phyloP scores from a whole-genome alignment of 2,329 filamentous ascomycete genomes.

The Aspergillus hiratsukae region DNA sequence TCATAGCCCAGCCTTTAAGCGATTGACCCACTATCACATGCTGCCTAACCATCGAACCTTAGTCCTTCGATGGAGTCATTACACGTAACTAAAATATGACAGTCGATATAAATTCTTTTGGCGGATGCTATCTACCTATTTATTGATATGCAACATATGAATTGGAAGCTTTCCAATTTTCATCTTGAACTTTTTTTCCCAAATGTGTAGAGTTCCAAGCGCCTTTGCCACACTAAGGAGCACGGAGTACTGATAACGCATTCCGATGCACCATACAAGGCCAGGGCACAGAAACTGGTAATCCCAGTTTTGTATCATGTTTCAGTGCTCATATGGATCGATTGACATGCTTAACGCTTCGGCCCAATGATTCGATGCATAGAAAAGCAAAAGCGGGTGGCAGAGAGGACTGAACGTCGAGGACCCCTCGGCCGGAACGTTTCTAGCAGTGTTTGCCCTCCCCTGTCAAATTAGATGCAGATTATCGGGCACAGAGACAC shows the following conservation, averaged over 20 bases:
- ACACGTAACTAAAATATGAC: background rate
- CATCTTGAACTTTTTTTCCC: background rate
- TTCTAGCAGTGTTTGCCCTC: constrained; percentile 5
- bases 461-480: constrained; percentile 13
- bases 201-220: background rate
- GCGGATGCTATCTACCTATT: background rate
- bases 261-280: constrained; percentile 1
- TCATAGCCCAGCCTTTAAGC: background rate
- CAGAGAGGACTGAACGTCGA: background rate
- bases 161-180: background rate
- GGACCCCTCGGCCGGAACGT: background rate
- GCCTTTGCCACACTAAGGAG: background rate
- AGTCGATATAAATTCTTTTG: background rate
- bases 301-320: background rate
- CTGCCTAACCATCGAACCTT: constrained; percentile 4
- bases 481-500: constrained; percentile 1
- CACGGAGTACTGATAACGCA: constrained; percentile 12
- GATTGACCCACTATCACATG: constrained; percentile 34
- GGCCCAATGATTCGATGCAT: background rate
- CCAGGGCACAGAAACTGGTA: background rate
- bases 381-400: background rate
- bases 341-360: background rate
- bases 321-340: background rate
- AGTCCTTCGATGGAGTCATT: background rate
- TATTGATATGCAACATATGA: background rate